Percentiles rank a stretch among this genome's conserved stretches.
phyloP scores from a whole-genome alignment of 768 basidiomycete species.

The Tulasnella sp. region DNA sequence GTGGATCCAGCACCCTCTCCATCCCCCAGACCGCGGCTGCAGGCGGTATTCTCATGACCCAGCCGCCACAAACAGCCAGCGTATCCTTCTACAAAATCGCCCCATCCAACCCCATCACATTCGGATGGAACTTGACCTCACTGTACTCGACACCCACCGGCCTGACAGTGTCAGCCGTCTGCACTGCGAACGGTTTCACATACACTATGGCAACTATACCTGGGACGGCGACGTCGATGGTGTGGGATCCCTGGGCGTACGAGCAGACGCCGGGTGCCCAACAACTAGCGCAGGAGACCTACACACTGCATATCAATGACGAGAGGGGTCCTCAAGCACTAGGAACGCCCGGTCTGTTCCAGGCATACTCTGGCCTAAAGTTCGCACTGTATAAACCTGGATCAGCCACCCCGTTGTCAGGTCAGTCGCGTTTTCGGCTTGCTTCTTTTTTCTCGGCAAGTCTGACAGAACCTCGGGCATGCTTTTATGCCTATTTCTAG shows the following conservation, averaged over 20 bases:
- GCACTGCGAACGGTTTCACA: slow-evolving; percentile 72
- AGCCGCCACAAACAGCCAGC: slow-evolving; percentile 64
- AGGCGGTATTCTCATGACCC: slow-evolving; percentile 58
- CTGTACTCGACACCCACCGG: slow-evolving; percentile 58
- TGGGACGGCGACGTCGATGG: slow-evolving; percentile 51
- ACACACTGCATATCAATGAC: slow-evolving; percentile 72
- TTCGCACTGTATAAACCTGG: slow-evolving; percentile 82
- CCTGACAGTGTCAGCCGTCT: slow-evolving; percentile 72
- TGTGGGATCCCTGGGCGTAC: slow-evolving; percentile 75
- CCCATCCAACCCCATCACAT: slow-evolving; percentile 58
- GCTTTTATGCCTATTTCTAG: slow-evolving; percentile 17
- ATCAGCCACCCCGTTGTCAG: slow-evolving; percentile 52
- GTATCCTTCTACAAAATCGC: slow-evolving; percentile 89
- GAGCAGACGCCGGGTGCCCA: slow-evolving; percentile 49
- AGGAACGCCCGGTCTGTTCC: slow-evolving; percentile 52
- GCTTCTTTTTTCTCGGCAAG: not conserved
- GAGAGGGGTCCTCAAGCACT: slow-evolving; percentile 60
- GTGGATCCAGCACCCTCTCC: not conserved
- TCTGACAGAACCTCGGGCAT: not conserved
- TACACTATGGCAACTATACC: slow-evolving; percentile 78
- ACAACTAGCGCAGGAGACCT: slow-evolving; percentile 65
- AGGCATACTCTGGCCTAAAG: slow-evolving; percentile 54
- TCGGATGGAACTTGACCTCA: slow-evolving; percentile 83
- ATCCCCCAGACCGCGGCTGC: slow-evolving; percentile 23
- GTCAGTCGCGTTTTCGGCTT: slow-evolving; percentile 26